These are phyloP conservation scores for Scleroderma citrinum DNA, from an alignment of 768 basidiomycete species.

Conservation along the genomic window DNA sequence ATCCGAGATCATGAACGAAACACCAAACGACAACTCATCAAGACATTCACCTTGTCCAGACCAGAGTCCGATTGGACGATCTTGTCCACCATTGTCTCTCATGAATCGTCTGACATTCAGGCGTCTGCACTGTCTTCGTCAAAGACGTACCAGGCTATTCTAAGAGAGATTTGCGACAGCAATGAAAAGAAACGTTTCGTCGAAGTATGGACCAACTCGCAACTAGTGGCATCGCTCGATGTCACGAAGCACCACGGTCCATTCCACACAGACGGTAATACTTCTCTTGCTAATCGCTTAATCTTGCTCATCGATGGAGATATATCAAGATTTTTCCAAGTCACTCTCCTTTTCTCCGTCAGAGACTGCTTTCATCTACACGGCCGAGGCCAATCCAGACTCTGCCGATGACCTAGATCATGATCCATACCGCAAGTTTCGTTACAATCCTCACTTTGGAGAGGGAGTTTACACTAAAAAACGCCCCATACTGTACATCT, in stretches of 20 bases:
- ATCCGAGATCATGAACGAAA: constrained; percentile 48
- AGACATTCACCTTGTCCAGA: constrained; percentile 28
- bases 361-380: constrained; percentile 50
- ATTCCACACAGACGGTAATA: constrained; percentile 58
- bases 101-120: constrained; percentile 31
- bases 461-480: constrained; percentile 53
- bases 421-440: constrained; percentile 37
- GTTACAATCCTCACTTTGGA: constrained; percentile 56
- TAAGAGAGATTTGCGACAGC: constrained; percentile 32
- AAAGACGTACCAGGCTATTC: constrained; percentile 36
- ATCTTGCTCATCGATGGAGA: neutral
- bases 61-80: constrained; percentile 11
- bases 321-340: constrained; percentile 42
- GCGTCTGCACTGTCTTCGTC: constrained; percentile 40
- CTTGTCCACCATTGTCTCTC: constrained; percentile 9
- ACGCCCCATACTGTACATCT: constrained; percentile 48
- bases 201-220: constrained; percentile 50
- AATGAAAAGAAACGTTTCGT: constrained; percentile 42
- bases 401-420: constrained; percentile 15
- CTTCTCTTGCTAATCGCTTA: neutral
- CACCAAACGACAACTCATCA: constrained; percentile 38
- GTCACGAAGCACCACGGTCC: constrained; percentile 53
- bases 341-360: constrained; percentile 50
- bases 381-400: constrained; percentile 46
- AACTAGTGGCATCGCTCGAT: constrained; percentile 43